Percentiles rank a stretch among this genome's conserved stretches.
Conservation (phyloP, 2,329 filamentous ascomycete genomes). For the Arthrobotrys musiformis region DNA sequence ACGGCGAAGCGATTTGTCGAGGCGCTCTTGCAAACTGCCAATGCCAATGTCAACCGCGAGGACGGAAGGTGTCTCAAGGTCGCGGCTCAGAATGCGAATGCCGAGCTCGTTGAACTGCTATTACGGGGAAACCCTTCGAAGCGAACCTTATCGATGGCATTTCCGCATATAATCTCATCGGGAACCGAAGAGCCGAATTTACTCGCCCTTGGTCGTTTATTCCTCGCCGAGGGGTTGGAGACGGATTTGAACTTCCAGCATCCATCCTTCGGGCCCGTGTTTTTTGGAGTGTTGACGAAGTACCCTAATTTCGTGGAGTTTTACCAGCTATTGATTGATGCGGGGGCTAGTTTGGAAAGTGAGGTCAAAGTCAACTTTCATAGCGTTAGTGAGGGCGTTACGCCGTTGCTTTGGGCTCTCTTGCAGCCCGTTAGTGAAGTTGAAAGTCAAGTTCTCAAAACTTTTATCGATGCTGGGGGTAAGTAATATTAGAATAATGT, state of each 20-base stretch:
- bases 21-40: constrained; percentile 33
- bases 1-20: constrained; percentile 43
- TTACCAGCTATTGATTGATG: constrained; percentile 32
- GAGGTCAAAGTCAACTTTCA: constrained; percentile 43
- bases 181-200: constrained; percentile 41
- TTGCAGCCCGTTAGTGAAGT: constrained; percentile 27
- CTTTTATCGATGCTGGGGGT: constrained; percentile 49
- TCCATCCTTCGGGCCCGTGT: constrained; percentile 37
- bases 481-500: not conserved
- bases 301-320: constrained; percentile 46
- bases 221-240: constrained; percentile 28
- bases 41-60: constrained; percentile 49
- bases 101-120: constrained; percentile 32
- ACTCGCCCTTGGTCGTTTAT: constrained; percentile 23
- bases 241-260: constrained; percentile 53
- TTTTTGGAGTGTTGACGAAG: constrained; percentile 44
- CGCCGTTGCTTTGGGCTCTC: constrained; percentile 45
- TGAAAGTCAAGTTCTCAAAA: constrained; percentile 27
- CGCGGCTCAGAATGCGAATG: constrained; percentile 41
- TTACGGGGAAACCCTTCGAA: constrained; percentile 46
- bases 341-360: constrained; percentile 31
- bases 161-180: constrained; percentile 45
- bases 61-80: constrained; percentile 43
- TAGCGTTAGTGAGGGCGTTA: constrained; percentile 45
- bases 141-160: constrained; percentile 41